Evolutionary conservation across 345 rosid species (phyloP).

Genomic region (Camelina neglecta): DNA sequence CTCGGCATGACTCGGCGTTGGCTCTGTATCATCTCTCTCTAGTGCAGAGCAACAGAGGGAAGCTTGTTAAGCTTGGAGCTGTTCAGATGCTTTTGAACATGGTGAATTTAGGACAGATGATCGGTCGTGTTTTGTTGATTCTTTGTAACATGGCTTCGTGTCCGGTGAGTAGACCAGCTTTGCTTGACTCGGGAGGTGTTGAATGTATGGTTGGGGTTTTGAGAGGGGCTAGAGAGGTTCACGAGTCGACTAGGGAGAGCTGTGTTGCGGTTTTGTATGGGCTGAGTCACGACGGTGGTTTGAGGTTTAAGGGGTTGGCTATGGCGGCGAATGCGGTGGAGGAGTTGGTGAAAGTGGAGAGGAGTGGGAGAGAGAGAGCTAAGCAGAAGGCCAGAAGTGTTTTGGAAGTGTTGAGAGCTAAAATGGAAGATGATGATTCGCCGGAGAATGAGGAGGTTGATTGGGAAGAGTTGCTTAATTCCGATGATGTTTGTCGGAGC

Average conservation of each 20-base stretch:
- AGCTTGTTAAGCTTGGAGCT: conserved; percentile 68
- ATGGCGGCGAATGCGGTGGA: conserved; percentile 68
- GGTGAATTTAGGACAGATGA: conserved; percentile 61
- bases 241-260: conserved; percentile 58
- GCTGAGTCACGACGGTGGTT: conserved; percentile 67
- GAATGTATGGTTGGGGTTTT: conserved; percentile 64
- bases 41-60: conserved; percentile 65
- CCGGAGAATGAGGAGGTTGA: conserved; percentile 60
- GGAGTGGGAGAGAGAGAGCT: conserved; percentile 49
- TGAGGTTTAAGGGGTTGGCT: conserved; percentile 76
- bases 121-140: conserved; percentile 55
- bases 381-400: conserved; percentile 59
- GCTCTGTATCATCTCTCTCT: conserved; percentile 89
- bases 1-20: conserved; percentile 76
- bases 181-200: conserved; percentile 83
- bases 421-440: conserved; percentile 44
- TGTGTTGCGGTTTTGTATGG: conserved; percentile 66
- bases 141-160: conserved; percentile 64
- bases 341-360: conserved; percentile 59
- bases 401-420: conserved; percentile 55
- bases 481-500: conserved; percentile 47
- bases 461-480: conserved; percentile 83
- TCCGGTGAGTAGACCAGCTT: conserved; percentile 59
- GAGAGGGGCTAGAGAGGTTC: conserved; percentile 43
- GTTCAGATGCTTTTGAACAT: conserved; percentile 59